Evolutionary conservation across 2,329 filamentous ascomycete species (phyloP).

Genomic region (Lasiodiplodia sp.): DNA sequence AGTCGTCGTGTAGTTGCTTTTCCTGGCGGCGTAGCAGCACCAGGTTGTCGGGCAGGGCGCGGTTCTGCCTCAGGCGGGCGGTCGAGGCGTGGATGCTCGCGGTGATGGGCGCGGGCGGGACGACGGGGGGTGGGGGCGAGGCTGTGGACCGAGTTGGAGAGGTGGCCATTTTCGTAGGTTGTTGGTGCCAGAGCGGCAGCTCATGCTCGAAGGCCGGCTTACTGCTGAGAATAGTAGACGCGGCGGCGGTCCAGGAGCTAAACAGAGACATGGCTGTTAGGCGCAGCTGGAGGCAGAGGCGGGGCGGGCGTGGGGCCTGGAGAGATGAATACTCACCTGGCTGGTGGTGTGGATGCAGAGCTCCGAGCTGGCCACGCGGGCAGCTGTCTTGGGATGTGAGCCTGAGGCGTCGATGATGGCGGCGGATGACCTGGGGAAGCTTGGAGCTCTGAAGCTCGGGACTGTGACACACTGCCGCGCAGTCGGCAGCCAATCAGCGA

Average conservation of each 20-base stretch:
- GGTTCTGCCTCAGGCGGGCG: slow-evolving; percentile 27
- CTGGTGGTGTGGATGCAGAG: background rate
- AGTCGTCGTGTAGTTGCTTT: slow-evolving; percentile 61
- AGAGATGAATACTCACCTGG: background rate
- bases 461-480: background rate
- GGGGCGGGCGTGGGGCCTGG: background rate
- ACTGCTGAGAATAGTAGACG: background rate
- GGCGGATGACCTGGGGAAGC: background rate
- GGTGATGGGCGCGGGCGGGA: slow-evolving; percentile 32
- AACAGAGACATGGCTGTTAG: slow-evolving; percentile 18
- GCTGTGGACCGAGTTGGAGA: slow-evolving; percentile 5
- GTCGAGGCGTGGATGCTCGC: slow-evolving; percentile 32
- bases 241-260: slow-evolving; percentile 15
- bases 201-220: slow-evolving; percentile 12
- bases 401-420: slow-evolving; percentile 2
- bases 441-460: background rate
- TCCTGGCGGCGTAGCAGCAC: slow-evolving; percentile 61
- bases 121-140: slow-evolving; percentile 23
- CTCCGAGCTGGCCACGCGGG: slow-evolving; percentile 6
- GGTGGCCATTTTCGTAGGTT: slow-evolving; percentile 2
- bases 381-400: background rate
- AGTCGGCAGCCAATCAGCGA: slow-evolving; percentile 3
- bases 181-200: slow-evolving; percentile 26
- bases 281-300: background rate
- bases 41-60: slow-evolving; percentile 48